phyloP scores from a whole-genome alignment of 257 asterid genomes.

The Gentiana macrophylla region DNA sequence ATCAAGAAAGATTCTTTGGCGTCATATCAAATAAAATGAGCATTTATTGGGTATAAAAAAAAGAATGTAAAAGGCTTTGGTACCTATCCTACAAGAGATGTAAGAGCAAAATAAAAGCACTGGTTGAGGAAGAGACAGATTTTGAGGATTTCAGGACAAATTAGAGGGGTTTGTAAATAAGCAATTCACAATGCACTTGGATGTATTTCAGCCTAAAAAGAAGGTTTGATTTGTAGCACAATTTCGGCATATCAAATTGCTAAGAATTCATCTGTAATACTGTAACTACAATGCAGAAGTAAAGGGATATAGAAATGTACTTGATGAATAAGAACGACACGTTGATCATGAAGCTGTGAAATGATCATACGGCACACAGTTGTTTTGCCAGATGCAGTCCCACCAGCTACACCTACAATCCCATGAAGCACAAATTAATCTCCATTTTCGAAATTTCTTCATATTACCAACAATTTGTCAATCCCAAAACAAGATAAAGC shows the following conservation, averaged over 20 bases:
- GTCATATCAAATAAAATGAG: too few species aligned
- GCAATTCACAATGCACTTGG: too few species aligned
- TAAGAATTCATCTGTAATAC: background rate
- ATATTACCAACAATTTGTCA: background rate
- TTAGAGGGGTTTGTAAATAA: too few species aligned
- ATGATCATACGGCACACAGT: conserved; percentile 85
- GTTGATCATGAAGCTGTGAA: conserved; percentile 78
- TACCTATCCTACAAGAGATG: too few species aligned
- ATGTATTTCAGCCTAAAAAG: too few species aligned
- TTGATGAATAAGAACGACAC: conserved; percentile 80
- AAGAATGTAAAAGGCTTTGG: too few species aligned
- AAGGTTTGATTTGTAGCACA: too few species aligned
- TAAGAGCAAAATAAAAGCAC: too few species aligned
- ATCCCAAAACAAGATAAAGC: background rate
- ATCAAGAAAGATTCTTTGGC: conserved; percentile 4
- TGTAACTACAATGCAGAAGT: background rate
- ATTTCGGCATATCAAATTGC: too few species aligned
- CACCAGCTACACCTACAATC: conserved; percentile 90
- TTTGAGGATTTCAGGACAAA: too few species aligned
- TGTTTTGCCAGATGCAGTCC: conserved; percentile 95
- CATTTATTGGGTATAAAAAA: too few species aligned
- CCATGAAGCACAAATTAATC: background rate
- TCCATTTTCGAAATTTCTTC: background rate
- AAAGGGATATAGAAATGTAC: conserved; percentile 22
- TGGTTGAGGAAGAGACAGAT: too few species aligned